Base-by-base conservation (phyloP, 192 early-diverging fungal species). In the Kappamyces sp. region DNA sequence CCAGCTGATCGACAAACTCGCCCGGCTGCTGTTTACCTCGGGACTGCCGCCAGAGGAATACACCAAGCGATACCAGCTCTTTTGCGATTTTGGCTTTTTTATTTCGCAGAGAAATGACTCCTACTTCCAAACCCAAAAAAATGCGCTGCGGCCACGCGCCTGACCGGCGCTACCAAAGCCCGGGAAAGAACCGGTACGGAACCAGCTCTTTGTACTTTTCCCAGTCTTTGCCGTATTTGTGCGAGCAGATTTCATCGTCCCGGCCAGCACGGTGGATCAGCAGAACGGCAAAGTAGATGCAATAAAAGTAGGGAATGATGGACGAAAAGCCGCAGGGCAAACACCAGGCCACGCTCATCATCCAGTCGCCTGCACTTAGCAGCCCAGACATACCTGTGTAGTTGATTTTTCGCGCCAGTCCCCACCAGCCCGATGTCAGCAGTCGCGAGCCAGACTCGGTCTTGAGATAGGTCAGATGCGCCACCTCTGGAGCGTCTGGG, bases 201-300 rank as follows among this genome's bases (percentile, higher is more conserved):
- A 98, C 94, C 5, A 72, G 66, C 40, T 78, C 68, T 61, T 87
- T 86, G 73, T 98, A 98, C 60, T 70, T 71, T 40, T 86, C 81
- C 95, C 95, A 98, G 66, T 94, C 92, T 53, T 86, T 84, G 59
- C 88, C 88, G 77, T 98, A 98, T 72, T 98, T 98, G 13, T 75
- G 74, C 51, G 80, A 74, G 74, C 95, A 98, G 67, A 90, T 90
- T 66, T 83, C 78, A 62, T 95, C 91, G 65, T 97, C 93, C 49
- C 95, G 84, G 57, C 79, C 62, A 64, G 86, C 87, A 55, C 95
- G 89, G 68, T 98, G 95, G 49, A 94, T 49, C 34, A 98, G 76
- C 37, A 98, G 69, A 13, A 95, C 84, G 7, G 82, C 83, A 77
- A 98, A 98, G 75, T 97, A 98, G 49, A 87, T 67, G 10, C 85